Percentiles rank a stretch among this genome's conserved stretches.
These are phyloP conservation scores for Globisporangium lucens DNA, from an alignment of 352 stramenopile genomes.

Conservation along the genomic window DNA sequence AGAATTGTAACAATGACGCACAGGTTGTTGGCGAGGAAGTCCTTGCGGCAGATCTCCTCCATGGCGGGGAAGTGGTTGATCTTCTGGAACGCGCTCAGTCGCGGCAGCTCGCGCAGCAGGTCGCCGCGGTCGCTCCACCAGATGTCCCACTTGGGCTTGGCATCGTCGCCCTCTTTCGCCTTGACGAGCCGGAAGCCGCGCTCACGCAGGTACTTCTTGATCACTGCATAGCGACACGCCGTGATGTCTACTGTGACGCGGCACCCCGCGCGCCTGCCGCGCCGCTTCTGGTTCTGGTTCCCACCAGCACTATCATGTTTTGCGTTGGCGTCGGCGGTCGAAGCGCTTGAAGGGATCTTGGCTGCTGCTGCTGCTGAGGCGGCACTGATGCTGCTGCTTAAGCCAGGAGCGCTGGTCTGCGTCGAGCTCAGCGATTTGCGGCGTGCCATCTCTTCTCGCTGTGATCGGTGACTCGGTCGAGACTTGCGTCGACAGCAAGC, in stretches of 20 bases:
- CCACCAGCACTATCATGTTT: too few species aligned
- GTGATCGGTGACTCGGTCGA: too few species aligned
- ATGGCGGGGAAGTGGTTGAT: constrained; percentile 56
- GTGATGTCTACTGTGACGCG: constrained; percentile 40
- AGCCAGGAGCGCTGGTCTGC: background rate
- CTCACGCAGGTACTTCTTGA: constrained; percentile 37
- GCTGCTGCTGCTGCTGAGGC: background rate
- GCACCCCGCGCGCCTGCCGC: constrained; percentile 10
- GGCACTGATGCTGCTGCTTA: background rate
- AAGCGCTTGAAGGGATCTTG: background rate
- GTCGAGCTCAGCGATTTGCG: constrained; percentile 2
- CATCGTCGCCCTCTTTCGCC: constrained; percentile 19
- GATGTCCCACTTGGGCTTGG: constrained; percentile 38
- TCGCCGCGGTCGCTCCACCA: constrained; percentile 51
- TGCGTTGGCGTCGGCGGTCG: background rate
- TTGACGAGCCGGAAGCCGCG: constrained; percentile 41
- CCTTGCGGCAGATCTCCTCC: constrained; percentile 55
- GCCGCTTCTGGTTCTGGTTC: background rate
- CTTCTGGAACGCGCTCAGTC: constrained; percentile 46
- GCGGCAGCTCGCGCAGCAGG: constrained; percentile 34
- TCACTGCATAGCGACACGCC: constrained; percentile 41
- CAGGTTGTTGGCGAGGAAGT: constrained; percentile 53
- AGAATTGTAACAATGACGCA: constrained; percentile 12
- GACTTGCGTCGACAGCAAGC: too few species aligned
- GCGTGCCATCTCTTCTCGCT: background rate